Percentiles rank a stretch among this genome's conserved stretches.
These are phyloP conservation scores for Saccharomycopsis sp. DNA, from an alignment of 805 yeast genomes.

Conservation along the genomic window DNA sequence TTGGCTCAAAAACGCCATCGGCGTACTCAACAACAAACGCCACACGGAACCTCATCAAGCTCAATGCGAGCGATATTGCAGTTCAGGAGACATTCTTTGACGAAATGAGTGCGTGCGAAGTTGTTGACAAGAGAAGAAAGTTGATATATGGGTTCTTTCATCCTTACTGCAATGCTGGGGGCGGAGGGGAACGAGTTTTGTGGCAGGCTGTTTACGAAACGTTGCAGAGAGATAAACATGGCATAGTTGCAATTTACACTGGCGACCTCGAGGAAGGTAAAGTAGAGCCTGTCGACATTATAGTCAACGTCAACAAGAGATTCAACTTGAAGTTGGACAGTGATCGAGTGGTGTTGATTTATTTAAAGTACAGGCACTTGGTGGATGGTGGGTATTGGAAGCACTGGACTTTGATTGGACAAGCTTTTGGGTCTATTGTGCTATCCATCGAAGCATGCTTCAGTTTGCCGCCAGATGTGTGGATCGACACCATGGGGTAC, in stretches of 20 bases:
- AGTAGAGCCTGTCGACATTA: constrained; percentile 36
- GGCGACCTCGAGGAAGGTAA: constrained; percentile 45
- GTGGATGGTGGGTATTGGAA: constrained; percentile 74
- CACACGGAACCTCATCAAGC: not conserved
- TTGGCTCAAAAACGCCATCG: constrained; percentile 11
- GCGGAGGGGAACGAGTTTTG: constrained; percentile 95
- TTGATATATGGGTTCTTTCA: constrained; percentile 80
- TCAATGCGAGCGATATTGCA: constrained; percentile 2
- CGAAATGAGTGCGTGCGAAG: constrained; percentile 9
- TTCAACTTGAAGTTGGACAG: constrained; percentile 48
- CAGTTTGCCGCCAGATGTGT: constrained; percentile 73
- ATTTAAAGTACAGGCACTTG: constrained; percentile 43
- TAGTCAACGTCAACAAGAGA: constrained; percentile 43
- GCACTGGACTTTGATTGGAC: constrained; percentile 74
- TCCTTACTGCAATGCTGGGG: constrained; percentile 93
- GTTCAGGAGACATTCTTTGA: constrained; percentile 7
- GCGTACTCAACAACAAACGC: constrained; percentile 2
- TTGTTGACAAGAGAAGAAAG: constrained; percentile 31
- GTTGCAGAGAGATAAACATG: constrained; percentile 36
- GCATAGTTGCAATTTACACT: constrained; percentile 64
- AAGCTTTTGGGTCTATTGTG: constrained; percentile 69
- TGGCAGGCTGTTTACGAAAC: constrained; percentile 89
- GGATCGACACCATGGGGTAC: constrained; percentile 90
- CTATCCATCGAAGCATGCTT: constrained; percentile 63
- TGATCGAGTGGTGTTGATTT: constrained; percentile 51